A percentile compares a stretch with the other conserved stretches of the same genome.
These are phyloP conservation scores for Arabidopsis thaliana DNA, from an alignment of 345 rosid species.

Conservation along the genomic window TAIR10.1 NC_003074.8:18670501-18671000, in stretches of 20 bases:
- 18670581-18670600: not conserved
- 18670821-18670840: not conserved
- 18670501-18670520: conserved; percentile 21
- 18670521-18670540: conserved; percentile 33
- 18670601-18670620: not conserved
- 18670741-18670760: not conserved
- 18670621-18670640: conserved; percentile 19
- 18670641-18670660: conserved; percentile 30
- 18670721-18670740: not conserved
- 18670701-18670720: conserved; percentile 14
- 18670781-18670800: not conserved
- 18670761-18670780: not conserved
- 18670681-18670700: conserved; percentile 19
- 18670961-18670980: not conserved
- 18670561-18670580: conserved; percentile 2
- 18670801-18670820: not conserved
- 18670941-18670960: not conserved
- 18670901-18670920: not conserved
- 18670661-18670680: conserved; percentile 22
- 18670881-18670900: not conserved
- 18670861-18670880: not conserved
- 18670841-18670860: not conserved
- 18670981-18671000: not conserved
- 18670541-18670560: conserved; percentile 24
- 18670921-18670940: not conserved